These are phyloP conservation scores for Raffaelea deltoideospora DNA, from an alignment of 2,329 filamentous ascomycete genomes.

Conservation along the genomic window DNA sequence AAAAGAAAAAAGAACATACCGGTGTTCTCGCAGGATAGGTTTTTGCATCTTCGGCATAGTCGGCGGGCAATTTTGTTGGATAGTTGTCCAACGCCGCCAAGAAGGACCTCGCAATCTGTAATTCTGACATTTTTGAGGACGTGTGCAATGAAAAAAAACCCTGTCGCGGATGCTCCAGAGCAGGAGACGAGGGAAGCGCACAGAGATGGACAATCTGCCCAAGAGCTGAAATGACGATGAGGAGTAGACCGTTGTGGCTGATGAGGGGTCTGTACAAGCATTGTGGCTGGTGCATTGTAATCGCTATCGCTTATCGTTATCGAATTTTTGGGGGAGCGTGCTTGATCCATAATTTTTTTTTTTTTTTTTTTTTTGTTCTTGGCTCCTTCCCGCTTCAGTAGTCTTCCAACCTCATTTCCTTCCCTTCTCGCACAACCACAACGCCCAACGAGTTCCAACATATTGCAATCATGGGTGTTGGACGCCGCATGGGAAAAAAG, in stretches of 20 bases:
- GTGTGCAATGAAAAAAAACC: neutral
- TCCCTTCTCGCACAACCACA: constrained; percentile 11
- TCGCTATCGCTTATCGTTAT: constrained; percentile 9
- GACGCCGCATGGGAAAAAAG: constrained; percentile 79
- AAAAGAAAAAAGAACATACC: constrained; percentile 34
- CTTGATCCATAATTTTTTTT: neutral
- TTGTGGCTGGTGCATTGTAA: neutral
- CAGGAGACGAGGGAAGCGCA: no score
- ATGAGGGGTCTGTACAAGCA: no score
- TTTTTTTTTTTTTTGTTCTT: constrained; percentile 4
- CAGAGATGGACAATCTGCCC: no score
- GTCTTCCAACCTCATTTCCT: no score
- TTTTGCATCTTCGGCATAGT: constrained; percentile 79
- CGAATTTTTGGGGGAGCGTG: no score
- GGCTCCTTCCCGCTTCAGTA: no score
- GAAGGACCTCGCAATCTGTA: constrained; percentile 72
- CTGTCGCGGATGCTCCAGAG: neutral
- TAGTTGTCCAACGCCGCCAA: constrained; percentile 65
- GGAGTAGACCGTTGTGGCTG: no score
- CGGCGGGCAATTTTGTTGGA: constrained; percentile 66
- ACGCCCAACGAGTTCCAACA: no score
- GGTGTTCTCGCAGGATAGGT: constrained; percentile 61
- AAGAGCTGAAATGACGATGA: no score
- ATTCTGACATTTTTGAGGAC: constrained; percentile 52
- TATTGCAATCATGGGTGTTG: constrained; percentile 62